Conservation (phyloP, 176 grass and related monocot species). For the maize (Zea mays) region Zm-B73-REFERENCE-NAM-5.0 NC_050096.1:300693001-300693500, state of each 20-base stretch:
- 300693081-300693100: neutral
- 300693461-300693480: constrained; percentile 17
- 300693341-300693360: neutral
- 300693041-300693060: neutral
- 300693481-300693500: neutral
- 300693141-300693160: too few relatives aligned
- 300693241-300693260: too few relatives aligned
- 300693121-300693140: too few relatives aligned
- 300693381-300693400: neutral
- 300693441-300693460: neutral
- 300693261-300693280: too few relatives aligned
- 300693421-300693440: neutral
- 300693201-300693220: too few relatives aligned
- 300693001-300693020: constrained; percentile 5
- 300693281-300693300: neutral
- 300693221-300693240: too few relatives aligned
- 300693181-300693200: too few relatives aligned
- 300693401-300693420: neutral
- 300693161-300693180: too few relatives aligned
- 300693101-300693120: too few relatives aligned
- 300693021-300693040: neutral
- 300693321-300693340: neutral
- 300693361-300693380: constrained; percentile 11
- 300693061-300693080: neutral
- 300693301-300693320: neutral